Conservation (phyloP, 768 basidiomycete species). For the Leccinum ochraceum region DNA sequence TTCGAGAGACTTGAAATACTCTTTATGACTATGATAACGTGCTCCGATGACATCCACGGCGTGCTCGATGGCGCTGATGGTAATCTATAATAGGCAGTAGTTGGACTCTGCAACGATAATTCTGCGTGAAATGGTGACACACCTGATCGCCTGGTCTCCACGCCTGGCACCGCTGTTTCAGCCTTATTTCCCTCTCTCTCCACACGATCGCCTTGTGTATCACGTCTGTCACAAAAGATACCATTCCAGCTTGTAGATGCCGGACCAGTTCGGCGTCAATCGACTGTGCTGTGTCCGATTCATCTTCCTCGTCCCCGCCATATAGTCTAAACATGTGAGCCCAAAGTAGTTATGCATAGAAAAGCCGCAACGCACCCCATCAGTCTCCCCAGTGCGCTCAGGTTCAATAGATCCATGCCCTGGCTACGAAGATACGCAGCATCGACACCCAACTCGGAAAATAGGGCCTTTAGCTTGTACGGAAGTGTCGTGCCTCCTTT, state of each 20-base stretch:
- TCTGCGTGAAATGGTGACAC: neutral
- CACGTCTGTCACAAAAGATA: conserved; percentile 52
- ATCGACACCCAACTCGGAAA: conserved; percentile 48
- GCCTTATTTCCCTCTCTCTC: conserved; percentile 56
- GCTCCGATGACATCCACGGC: conserved; percentile 51
- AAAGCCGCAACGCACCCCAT: conserved; percentile 41
- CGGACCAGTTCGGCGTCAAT: conserved; percentile 54
- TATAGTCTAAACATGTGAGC: conserved; percentile 26
- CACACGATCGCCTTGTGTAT: conserved; percentile 53
- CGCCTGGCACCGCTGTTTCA: conserved; percentile 60
- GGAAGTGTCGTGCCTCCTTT: conserved; percentile 44
- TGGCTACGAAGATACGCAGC: conserved; percentile 40
- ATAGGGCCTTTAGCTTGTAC: conserved; percentile 44
- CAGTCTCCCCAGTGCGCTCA: conserved; percentile 36
- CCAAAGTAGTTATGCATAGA: conserved; percentile 12
- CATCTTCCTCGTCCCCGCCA: conserved; percentile 22
- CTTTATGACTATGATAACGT: conserved; percentile 36
- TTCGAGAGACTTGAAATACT: conserved; percentile 42
- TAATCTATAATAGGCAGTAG: conserved; percentile 38
- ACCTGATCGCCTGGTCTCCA: conserved; percentile 56
- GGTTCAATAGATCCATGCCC: conserved; percentile 46
- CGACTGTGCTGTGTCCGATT: conserved; percentile 23
- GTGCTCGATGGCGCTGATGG: conserved; percentile 44
- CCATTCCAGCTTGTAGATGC: conserved; percentile 45
- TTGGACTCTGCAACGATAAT: neutral